Percentiles rank a stretch among this genome's conserved stretches.
Evolutionary conservation across 1,284 basidiomycete species (phyloP).

Genomic region (Paramarasmius palmivorus): DNA sequence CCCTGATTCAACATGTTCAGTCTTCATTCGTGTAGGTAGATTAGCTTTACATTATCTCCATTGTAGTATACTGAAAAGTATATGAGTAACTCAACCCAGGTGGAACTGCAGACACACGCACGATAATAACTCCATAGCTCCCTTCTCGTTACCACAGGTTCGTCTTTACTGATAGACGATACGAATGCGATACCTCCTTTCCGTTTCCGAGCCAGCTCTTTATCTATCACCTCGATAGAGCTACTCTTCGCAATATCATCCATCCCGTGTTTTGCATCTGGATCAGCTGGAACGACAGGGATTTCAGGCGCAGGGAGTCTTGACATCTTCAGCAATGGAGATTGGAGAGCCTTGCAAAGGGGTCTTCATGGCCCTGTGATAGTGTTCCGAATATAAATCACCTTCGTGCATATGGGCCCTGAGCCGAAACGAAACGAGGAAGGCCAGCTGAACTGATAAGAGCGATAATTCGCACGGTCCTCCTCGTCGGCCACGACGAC

Average conservation of each 20-base stretch:
- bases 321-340: background rate
- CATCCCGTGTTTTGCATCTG: no score
- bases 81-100: background rate
- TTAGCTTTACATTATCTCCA: conserved; percentile 59
- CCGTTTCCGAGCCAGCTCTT: background rate
- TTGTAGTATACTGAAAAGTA: conserved; percentile 62
- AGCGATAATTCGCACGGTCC: no score
- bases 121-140: conserved; percentile 78
- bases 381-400: background rate
- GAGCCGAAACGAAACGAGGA: no score
- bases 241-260: no score
- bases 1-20: conserved; percentile 37
- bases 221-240: no score
- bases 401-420: background rate
- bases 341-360: background rate
- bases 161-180: conserved; percentile 40
- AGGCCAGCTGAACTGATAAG: no score
- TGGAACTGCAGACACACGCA: conserved; percentile 29
- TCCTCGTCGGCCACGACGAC: no score
- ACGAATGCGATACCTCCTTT: conserved; percentile 27
- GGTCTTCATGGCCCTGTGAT: background rate
- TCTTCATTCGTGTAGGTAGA: conserved; percentile 5
- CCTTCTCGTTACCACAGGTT: conserved; percentile 57
- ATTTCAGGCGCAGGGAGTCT: background rate
- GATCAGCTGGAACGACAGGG: background rate